Base-by-base conservation (phyloP, 1,284 basidiomycete species). In the Cyathus olla region DNA sequence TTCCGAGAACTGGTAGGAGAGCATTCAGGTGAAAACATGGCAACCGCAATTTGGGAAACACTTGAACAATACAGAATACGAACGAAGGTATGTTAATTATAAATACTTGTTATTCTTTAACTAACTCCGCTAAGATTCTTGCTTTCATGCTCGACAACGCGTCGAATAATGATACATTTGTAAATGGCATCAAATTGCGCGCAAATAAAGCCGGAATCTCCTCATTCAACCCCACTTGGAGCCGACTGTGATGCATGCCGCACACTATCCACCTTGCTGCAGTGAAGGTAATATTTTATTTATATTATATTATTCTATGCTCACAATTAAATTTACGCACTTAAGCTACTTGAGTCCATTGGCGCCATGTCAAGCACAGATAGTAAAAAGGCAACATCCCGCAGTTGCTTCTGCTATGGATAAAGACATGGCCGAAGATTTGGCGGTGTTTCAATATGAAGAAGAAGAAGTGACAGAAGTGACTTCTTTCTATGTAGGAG, bases 221-320 rank as follows among this genome's bases (percentile, higher is more conserved):
- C 6, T 65, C 26, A 0, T 73, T 74, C 49, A 56, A 42, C 2
- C 58, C 52, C 1, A 19, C 24, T 1, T 46, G 64, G 22, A 63
- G 63, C 3, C 63, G 65, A 1, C 57, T 72, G 47, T 53, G 65
- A 13, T 77, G 73, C 59, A 72, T 75, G 66, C 75, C 74, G 0
- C 74, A 76, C 51, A 74, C 71, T 0, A 64, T 75, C 26, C 74
- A 78, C 56, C 63, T 76, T 6, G 65, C 74, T 13, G 72, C 73
- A 8, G 35, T 78, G 13, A 66, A 76, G 67, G 75, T 76, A 60
- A n/a, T n/a, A n/a, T n/a, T n/a, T 47, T 8, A 47, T 26, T 47
- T 26, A 50, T 29, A 4, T 13, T 22, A n/a, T n/a, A n/a, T 50
- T n/a, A 59, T 59, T 29, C 48, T 6, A 22, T 17, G 60, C 40